Percentiles rank a stretch among this genome's conserved stretches.
Evolutionary conservation across 2,329 filamentous ascomycete genomes (phyloP).

Genomic region (Sclerotinia subarctica): DNA sequence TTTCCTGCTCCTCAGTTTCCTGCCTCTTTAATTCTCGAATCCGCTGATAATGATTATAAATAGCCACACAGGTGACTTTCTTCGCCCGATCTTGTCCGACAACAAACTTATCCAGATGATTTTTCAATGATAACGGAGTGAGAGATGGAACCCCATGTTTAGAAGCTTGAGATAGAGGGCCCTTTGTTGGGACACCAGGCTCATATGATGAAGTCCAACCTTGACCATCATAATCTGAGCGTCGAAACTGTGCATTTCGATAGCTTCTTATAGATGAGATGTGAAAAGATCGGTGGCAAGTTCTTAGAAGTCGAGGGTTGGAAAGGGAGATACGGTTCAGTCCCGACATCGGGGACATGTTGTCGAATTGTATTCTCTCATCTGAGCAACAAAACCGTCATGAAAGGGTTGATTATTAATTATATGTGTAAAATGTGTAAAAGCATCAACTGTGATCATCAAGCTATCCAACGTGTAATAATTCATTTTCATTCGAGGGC

Average conservation of each 20-base stretch:
- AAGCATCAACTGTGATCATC: neutral
- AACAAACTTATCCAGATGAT: conserved; percentile 91
- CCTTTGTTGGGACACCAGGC: conserved; percentile 56
- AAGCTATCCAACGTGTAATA: neutral
- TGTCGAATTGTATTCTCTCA: conserved; percentile 13
- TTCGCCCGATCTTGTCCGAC: conserved; percentile 94
- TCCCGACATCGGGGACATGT: conserved; percentile 19
- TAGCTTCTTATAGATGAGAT: neutral
- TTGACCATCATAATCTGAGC: conserved; percentile 56
- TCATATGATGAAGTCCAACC: conserved; percentile 63
- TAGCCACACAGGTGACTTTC: conserved; percentile 86
- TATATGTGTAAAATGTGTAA: neutral
- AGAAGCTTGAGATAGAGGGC: conserved; percentile 51
- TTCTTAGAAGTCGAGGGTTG: conserved; percentile 24
- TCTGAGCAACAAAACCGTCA: conserved; percentile 3
- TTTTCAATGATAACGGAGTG: conserved; percentile 71
- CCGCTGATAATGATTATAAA: conserved; percentile 95
- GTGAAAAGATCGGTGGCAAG: neutral
- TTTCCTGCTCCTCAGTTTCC: conserved; percentile 69
- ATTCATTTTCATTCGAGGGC: neutral
- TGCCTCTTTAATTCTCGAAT: conserved; percentile 72
- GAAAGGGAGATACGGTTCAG: conserved; percentile 6
- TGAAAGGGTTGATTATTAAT: neutral
- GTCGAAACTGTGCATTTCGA: conserved; percentile 38
- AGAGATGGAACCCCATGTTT: conserved; percentile 60